Evolutionary conservation across 352 stramenopile genomes (phyloP).

Genomic region (Peronospora belbahrii): DNA sequence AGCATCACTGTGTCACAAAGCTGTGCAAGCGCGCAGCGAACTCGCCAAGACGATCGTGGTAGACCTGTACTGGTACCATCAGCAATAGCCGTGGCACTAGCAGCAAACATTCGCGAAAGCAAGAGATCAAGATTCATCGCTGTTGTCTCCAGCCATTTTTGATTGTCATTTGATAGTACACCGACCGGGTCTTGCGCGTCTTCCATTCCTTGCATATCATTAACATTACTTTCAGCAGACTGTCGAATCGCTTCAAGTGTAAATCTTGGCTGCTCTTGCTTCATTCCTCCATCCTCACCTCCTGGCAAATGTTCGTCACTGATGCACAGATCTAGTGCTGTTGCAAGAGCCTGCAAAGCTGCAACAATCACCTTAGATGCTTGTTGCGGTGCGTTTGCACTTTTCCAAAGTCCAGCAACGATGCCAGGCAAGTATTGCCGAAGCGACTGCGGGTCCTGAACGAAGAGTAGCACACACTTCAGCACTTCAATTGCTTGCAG

Average conservation of each 20-base stretch:
- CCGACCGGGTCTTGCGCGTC: neutral
- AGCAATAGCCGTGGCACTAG: conserved; percentile 17
- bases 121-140: conserved; percentile 58
- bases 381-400: conserved; percentile 55
- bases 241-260: conserved; percentile 30
- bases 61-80: conserved; percentile 20
- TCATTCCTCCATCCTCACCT: neutral
- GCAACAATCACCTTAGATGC: conserved; percentile 54
- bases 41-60: conserved; percentile 48
- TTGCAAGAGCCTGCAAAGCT: conserved; percentile 47
- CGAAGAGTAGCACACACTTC: conserved; percentile 27
- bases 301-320: conserved; percentile 11
- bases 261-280: conserved; percentile 15
- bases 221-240: conserved; percentile 5
- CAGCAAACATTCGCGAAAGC: conserved; percentile 49
- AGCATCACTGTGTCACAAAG: conserved; percentile 56
- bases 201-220: neutral
- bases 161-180: conserved; percentile 4
- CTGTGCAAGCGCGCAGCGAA: conserved; percentile 47
- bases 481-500: conserved; percentile 36
- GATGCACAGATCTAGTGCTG: conserved; percentile 31
- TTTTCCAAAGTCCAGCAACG: conserved; percentile 52
- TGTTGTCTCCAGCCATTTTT: conserved; percentile 49
- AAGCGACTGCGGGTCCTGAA: conserved; percentile 33
- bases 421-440: conserved; percentile 71